Percentiles rank a stretch among this genome's conserved stretches.
Conservation (phyloP, 106 monocot species). For the Agapanthus africanus region DNA sequence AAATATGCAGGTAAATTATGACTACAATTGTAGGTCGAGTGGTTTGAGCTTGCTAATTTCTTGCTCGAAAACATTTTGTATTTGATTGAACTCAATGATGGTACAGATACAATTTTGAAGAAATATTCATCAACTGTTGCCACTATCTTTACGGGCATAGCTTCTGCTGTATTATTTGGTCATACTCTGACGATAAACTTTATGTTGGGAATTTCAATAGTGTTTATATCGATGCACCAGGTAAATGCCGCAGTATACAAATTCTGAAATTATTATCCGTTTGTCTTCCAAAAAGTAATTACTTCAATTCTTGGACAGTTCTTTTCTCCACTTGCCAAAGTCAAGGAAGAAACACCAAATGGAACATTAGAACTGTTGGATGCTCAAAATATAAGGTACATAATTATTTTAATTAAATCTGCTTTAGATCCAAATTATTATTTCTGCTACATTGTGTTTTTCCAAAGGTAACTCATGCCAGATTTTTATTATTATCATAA, state of each 20-base stretch:
- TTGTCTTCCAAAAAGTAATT: background rate
- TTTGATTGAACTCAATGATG: too few species aligned
- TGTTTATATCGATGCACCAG: conserved; percentile 98
- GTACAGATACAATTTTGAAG: conserved; percentile 88
- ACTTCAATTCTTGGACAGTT: conserved; percentile 32
- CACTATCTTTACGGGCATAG: conserved; percentile 93
- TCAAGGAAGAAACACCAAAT: conserved; percentile 56
- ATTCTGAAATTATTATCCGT: conserved; percentile 3
- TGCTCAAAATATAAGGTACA: conserved; percentile 51
- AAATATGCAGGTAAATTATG: too few species aligned
- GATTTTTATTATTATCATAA: conserved; percentile 1
- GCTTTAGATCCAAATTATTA: background rate
- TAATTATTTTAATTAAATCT: background rate
- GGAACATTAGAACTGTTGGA: conserved; percentile 58
- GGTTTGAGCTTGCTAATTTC: too few species aligned
- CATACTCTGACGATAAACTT: conserved; percentile 91
- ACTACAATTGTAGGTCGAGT: too few species aligned
- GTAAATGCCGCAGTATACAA: conserved; percentile 21
- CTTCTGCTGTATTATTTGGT: conserved; percentile 85
- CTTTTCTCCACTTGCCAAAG: conserved; percentile 88
- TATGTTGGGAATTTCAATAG: conserved; percentile 81
- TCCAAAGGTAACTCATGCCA: background rate
- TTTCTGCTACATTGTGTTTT: background rate
- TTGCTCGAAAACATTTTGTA: too few species aligned
- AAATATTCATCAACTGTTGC: conserved; percentile 98